Evolutionary conservation across 73 alveolate species (phyloP).

Genomic region (Paramecium biaurelia): DNA sequence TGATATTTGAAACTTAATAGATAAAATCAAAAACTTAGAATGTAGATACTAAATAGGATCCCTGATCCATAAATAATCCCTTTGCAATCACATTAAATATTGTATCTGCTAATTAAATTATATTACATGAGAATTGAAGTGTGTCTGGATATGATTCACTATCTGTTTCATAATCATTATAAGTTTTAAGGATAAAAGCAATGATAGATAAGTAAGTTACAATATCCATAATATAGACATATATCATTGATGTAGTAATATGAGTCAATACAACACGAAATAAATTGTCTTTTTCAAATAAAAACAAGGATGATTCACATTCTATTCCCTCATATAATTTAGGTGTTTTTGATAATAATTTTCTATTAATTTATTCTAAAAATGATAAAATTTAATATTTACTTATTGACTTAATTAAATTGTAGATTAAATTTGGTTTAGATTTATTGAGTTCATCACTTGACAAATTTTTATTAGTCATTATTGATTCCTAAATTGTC

Average conservation of each 20-base stretch:
- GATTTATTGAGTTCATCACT: not conserved
- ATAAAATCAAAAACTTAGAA: slow-evolving; percentile 1
- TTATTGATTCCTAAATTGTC: not conserved
- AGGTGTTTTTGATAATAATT: not conserved
- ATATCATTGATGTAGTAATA: not conserved
- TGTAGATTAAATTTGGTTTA: not conserved
- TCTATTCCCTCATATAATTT: not conserved
- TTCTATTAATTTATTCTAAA: not conserved
- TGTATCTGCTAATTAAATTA: slow-evolving; percentile 2
- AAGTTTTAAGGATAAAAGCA: not conserved
- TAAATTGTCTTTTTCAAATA: not conserved
- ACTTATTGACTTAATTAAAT: not conserved
- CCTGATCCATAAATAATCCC: not conserved
- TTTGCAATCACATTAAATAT: not conserved
- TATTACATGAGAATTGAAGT: not conserved
- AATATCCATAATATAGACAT: not conserved
- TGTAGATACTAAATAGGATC: not conserved
- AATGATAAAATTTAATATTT: not conserved
- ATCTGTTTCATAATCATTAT: not conserved
- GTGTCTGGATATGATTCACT: not conserved
- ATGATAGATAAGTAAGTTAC: not conserved
- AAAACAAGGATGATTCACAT: not conserved
- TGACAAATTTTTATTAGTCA: not conserved
- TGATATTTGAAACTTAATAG: not conserved
- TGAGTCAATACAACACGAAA: not conserved